Evolutionary conservation across 1,139 yeast genomes (phyloP).

Genomic region (Geotrichum cucujoidarum): DNA sequence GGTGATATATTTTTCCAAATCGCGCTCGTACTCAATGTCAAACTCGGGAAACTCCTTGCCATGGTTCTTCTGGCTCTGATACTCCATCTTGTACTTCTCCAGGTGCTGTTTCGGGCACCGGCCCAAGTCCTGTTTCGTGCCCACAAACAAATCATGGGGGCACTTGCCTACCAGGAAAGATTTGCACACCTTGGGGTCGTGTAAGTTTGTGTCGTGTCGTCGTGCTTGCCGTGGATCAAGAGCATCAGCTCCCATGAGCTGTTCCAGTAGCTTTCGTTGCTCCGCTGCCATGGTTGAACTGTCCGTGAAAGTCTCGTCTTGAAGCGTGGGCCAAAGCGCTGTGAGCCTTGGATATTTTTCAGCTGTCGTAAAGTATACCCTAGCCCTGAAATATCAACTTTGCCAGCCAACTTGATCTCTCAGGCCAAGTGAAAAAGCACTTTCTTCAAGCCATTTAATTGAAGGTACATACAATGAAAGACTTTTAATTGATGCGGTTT

Average conservation of each 20-base stretch:
- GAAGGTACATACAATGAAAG: too few relatives aligned
- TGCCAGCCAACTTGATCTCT: too few relatives aligned
- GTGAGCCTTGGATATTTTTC: too few relatives aligned
- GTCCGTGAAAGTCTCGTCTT: not conserved
- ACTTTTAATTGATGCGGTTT: too few relatives aligned
- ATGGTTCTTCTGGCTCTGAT: constrained; percentile 51
- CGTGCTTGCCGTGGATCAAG: constrained; percentile 36
- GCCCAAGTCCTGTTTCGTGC: constrained; percentile 82
- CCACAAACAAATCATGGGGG: constrained; percentile 76
- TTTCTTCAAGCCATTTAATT: too few relatives aligned
- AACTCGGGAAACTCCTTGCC: constrained; percentile 63
- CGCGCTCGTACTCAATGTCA: constrained; percentile 59
- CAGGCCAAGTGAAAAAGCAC: too few relatives aligned
- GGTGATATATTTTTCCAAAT: constrained; percentile 50
- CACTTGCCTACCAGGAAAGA: constrained; percentile 82
- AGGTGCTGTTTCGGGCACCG: constrained; percentile 72
- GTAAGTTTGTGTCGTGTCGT: constrained; percentile 39
- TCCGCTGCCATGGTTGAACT: constrained; percentile 48
- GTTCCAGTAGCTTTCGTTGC: constrained; percentile 71
- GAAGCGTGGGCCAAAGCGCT: too few relatives aligned
- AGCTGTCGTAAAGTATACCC: not conserved
- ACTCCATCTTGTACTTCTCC: constrained; percentile 71
- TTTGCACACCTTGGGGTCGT: constrained; percentile 70
- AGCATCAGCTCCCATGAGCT: constrained; percentile 66
- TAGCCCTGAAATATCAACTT: constrained; percentile 5